Conservation (phyloP, 352 stramenopile species). For the Globisporangium cystogenes region DNA sequence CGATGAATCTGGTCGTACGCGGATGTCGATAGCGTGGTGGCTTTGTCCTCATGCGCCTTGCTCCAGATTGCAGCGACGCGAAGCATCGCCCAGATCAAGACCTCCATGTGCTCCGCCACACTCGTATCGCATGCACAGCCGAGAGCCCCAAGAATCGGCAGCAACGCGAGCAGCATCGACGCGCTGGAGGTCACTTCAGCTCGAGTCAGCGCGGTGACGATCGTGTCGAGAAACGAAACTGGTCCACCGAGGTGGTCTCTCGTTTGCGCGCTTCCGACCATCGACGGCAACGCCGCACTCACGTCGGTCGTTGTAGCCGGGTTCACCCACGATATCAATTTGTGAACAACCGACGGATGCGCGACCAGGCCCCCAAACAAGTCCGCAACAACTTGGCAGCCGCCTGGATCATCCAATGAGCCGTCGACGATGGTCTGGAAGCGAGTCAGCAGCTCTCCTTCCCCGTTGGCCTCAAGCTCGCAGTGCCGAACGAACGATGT, state of each 20-base stretch:
- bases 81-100: constrained; percentile 48
- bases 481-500: constrained; percentile 39
- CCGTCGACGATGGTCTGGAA: constrained; percentile 14
- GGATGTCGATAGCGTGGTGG: constrained; percentile 16
- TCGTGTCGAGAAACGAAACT: constrained; percentile 25
- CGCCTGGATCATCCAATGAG: constrained; percentile 2
- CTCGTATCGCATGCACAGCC: constrained; percentile 32
- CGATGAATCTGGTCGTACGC: constrained; percentile 47
- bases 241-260: not conserved
- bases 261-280: not conserved
- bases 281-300: not conserved
- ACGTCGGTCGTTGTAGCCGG: not conserved
- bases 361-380: constrained; percentile 5
- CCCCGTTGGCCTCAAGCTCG: constrained; percentile 20
- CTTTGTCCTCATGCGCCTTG: constrained; percentile 22
- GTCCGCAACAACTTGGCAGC: constrained; percentile 7
- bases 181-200: constrained; percentile 27
- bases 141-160: constrained; percentile 30
- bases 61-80: constrained; percentile 50
- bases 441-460: constrained; percentile 14
- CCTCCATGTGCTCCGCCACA: constrained; percentile 24
- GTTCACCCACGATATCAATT: constrained; percentile 27
- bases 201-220: constrained; percentile 24
- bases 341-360: constrained; percentile 14
- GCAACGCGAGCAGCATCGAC: constrained; percentile 14